phyloP scores from a whole-genome alignment of 352 stramenopile species.

The Globisporangium barbulae region DNA sequence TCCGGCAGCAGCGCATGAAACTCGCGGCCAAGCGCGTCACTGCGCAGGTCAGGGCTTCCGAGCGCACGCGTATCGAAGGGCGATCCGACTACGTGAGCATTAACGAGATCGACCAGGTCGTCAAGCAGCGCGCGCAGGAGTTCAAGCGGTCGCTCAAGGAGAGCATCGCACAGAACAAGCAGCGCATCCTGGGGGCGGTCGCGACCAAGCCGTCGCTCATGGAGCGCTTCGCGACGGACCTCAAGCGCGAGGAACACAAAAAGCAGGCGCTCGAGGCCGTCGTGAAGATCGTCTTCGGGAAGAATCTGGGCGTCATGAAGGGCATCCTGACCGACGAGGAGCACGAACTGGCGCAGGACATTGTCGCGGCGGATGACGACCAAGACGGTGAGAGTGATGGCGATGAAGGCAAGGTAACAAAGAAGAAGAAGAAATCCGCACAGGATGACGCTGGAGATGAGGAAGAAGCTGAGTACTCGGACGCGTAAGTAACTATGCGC shows the following conservation, averaged over 20 bases:
- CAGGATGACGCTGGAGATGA: slow-evolving; percentile 13
- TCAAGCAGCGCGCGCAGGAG: slow-evolving; percentile 56
- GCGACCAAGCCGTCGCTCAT: slow-evolving; percentile 61
- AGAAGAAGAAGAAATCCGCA: slow-evolving; percentile 3
- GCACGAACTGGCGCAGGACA: slow-evolving; percentile 49
- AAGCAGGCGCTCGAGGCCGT: slow-evolving; percentile 61
- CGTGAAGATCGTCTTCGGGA: slow-evolving; percentile 72
- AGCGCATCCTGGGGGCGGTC: slow-evolving; percentile 44
- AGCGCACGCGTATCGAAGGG: slow-evolving; percentile 34
- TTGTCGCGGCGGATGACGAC: slow-evolving; percentile 37
- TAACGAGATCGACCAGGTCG: slow-evolving; percentile 28
- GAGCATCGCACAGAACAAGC: slow-evolving; percentile 60
- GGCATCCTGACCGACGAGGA: slow-evolving; percentile 67
- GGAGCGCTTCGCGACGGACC: slow-evolving; percentile 64
- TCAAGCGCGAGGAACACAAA: slow-evolving; percentile 73
- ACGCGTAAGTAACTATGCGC: background rate
- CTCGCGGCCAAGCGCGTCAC: slow-evolving; percentile 47
- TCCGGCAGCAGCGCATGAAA: slow-evolving; percentile 34
- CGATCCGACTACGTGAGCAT: slow-evolving; percentile 48
- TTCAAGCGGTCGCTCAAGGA: slow-evolving; percentile 57
- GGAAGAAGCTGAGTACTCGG: slow-evolving; percentile 12
- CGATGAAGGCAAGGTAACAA: slow-evolving; percentile 6
- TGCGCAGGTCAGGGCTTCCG: slow-evolving; percentile 48
- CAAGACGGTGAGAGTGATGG: slow-evolving; percentile 11
- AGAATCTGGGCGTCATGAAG: slow-evolving; percentile 53